A percentile compares a stretch with the other conserved stretches of the same genome.
Evolutionary conservation across 1,139 yeast genomes (phyloP).

Genomic region (Suhomyces atakaporum): DNA sequence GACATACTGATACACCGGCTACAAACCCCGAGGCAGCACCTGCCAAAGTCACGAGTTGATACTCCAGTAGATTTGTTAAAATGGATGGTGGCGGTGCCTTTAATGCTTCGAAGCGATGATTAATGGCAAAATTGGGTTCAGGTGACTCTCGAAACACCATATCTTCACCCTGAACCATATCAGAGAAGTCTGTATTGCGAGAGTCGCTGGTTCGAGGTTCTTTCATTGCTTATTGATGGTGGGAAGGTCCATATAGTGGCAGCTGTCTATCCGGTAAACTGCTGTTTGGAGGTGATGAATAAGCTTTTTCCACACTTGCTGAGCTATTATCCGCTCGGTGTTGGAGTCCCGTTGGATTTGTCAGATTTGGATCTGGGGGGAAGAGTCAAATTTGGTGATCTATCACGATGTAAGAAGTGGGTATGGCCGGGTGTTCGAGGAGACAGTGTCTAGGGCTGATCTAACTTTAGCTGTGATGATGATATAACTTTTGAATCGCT

Average conservation of each 20-base stretch:
- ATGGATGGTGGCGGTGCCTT: slow-evolving; percentile 8
- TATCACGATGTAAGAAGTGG: too few relatives aligned
- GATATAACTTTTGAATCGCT: too few relatives aligned
- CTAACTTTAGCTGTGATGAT: too few relatives aligned
- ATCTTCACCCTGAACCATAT: slow-evolving; percentile 43
- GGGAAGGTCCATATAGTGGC: background rate
- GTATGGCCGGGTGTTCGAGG: too few relatives aligned
- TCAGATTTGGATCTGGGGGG: too few relatives aligned
- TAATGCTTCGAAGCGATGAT: slow-evolving; percentile 6
- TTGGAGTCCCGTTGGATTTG: too few relatives aligned
- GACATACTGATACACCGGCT: slow-evolving; percentile 51
- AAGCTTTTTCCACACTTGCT: too few relatives aligned
- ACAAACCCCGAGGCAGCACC: slow-evolving; percentile 51
- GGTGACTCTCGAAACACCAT: slow-evolving; percentile 34
- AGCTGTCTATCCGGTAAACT: slow-evolving; percentile 4
- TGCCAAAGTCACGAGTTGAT: slow-evolving; percentile 43
- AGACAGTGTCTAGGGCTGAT: background rate
- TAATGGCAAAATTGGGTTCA: slow-evolving; percentile 14
- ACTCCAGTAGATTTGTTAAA: slow-evolving; percentile 13
- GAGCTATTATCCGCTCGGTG: background rate
- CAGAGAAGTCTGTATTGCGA: slow-evolving; percentile 35
- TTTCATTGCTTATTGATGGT: background rate
- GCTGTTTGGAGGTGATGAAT: too few relatives aligned
- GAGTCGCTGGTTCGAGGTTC: background rate
- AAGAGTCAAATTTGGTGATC: too few relatives aligned